These are phyloP conservation scores for Diaporthe batatas DNA, from an alignment of 2,329 filamentous ascomycete genomes.

Conservation along the genomic window DNA sequence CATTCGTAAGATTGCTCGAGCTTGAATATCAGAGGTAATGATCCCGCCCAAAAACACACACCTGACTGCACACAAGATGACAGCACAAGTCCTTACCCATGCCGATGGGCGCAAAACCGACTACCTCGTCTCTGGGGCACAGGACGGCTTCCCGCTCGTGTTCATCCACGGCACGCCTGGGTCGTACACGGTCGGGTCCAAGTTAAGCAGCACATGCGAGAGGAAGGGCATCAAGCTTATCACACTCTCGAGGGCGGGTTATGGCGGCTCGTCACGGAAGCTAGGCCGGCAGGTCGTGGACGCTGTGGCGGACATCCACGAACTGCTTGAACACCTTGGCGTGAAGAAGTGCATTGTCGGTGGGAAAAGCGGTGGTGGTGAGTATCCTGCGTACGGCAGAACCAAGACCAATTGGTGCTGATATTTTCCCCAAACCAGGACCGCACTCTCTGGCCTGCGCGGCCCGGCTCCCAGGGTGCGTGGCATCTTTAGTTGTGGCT, in stretches of 20 bases:
- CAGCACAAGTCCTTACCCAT: constrained; percentile 24
- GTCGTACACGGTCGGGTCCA: constrained; percentile 26
- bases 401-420: not conserved
- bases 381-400: not conserved
- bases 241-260: constrained; percentile 37
- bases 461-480: constrained; percentile 36
- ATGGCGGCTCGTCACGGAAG: constrained; percentile 37
- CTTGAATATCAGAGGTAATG: not conserved
- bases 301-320: constrained; percentile 35
- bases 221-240: constrained; percentile 37
- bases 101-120: constrained; percentile 40
- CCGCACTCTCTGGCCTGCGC: constrained; percentile 39
- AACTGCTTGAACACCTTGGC: constrained; percentile 37
- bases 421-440: not conserved
- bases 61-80: constrained; percentile 3
- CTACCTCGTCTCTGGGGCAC: constrained; percentile 36
- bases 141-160: constrained; percentile 35
- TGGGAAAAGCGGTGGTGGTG: constrained; percentile 40
- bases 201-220: constrained; percentile 24
- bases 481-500: constrained; percentile 32
- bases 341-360: constrained; percentile 37
- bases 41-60: not conserved
- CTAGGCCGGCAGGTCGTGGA: constrained; percentile 33
- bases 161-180: constrained; percentile 38
- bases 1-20: not conserved